A percentile compares a stretch with the other conserved stretches of the same genome.
Evolutionary conservation across 768 basidiomycete species (phyloP).

Genomic region (Suillus americanus): DNA sequence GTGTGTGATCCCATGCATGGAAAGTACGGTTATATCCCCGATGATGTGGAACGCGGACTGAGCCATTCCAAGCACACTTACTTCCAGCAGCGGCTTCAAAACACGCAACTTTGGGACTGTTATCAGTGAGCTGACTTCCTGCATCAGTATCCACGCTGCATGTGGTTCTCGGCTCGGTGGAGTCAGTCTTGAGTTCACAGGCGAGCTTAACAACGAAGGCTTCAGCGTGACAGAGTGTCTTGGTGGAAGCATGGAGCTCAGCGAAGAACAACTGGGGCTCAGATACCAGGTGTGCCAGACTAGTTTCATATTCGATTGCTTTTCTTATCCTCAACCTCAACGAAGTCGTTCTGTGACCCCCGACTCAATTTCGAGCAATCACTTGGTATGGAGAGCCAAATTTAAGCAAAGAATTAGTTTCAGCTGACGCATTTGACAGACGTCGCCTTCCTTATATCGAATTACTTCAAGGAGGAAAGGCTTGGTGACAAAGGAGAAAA

Average conservation of each 20-base stretch:
- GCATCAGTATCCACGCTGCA: constrained; percentile 75
- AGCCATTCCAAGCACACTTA: constrained; percentile 64
- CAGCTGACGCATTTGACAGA: constrained; percentile 39
- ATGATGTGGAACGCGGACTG: not conserved
- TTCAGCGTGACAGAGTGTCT: constrained; percentile 96
- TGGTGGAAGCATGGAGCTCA: constrained; percentile 94
- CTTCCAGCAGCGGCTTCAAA: constrained; percentile 79
- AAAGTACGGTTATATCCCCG: constrained; percentile 63
- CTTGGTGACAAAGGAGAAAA: constrained; percentile 30
- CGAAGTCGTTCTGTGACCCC: constrained; percentile 90
- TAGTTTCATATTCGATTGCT: not conserved
- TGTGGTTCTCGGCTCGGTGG: constrained; percentile 76
- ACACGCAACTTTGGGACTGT: constrained; percentile 89
- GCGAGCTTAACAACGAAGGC: constrained; percentile 87
- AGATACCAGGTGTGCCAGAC: constrained; percentile 70
- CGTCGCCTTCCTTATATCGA: constrained; percentile 83
- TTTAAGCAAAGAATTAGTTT: not conserved
- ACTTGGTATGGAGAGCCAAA: constrained; percentile 58
- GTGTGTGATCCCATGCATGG: constrained; percentile 99
- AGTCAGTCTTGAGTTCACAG: constrained; percentile 90
- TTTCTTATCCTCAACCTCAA: not conserved
- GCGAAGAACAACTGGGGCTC: constrained; percentile 85
- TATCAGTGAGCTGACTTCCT: constrained; percentile 81
- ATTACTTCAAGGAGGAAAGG: constrained; percentile 73
- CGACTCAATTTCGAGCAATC: constrained; percentile 92